Base-by-base conservation (phyloP, 768 basidiomycete genomes). In the Favolaschia claudopus region DNA sequence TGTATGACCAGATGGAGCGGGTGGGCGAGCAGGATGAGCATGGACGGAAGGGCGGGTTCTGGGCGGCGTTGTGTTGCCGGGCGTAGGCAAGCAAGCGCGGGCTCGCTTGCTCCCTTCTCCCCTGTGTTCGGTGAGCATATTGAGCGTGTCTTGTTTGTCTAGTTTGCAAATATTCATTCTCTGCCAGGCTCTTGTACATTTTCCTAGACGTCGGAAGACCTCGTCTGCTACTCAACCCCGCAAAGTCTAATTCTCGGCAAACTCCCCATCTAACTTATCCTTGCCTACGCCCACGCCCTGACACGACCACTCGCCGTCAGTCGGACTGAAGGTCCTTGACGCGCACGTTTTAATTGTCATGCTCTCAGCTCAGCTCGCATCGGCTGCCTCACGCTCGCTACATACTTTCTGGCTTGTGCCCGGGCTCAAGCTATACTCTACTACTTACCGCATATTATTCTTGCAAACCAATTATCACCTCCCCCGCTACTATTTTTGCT, bases 1-100 rank as follows among this genome's bases (percentile, higher is more conserved):
- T 88, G 38, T 91, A 89, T 65, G 89, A 89, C 55, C 89, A 85
- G 72, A 83, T 85, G 81, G 81, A 78, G 42, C 79, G 82, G 43
- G 81, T 76, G 13, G 83, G 85, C 45, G 85, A 87, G 60, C 80
- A 84, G 60, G 85, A 85, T 58, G 88, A 89, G 58, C 84, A 84
- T 58, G 86, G 83, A 55, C 81, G 83, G 70, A 80, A 82, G 72
- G 83, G 78, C 59, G 85, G 89, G 20, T 79, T 92, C 69, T 88
- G 84, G 76, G 77, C 78, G 60, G 76, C 85, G 38, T 74, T 92
- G 55, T 93, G 91, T 74, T 93, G 91, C 72, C 83, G 85, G 66
- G 85, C 81, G 77, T 91, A 70, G 61, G 60, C n/a, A n/a, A n/a
- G n/a, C n/a, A n/a, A 75, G 64, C 52, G 49, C 63, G 66, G 68